A percentile compares a stretch with the other conserved stretches of the same genome.
These are phyloP conservation scores for Elymus sibiricus DNA, from an alignment of 176 grass and related monocot genomes.

Conservation along the genomic window DNA sequence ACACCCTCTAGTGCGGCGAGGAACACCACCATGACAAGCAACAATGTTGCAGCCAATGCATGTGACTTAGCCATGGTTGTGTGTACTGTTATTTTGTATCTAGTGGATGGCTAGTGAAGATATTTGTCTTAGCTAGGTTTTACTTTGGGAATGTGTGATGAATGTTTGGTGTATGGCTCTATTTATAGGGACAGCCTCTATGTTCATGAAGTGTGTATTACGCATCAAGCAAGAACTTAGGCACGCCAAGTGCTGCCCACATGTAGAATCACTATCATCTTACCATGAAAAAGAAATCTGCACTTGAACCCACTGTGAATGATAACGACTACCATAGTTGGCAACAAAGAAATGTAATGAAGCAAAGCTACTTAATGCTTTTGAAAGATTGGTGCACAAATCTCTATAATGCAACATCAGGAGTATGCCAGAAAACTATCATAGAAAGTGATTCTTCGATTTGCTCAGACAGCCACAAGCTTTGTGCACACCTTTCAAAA, in stretches of 20 bases:
- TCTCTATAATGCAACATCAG: background rate
- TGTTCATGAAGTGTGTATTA: no score
- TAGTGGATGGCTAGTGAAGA: background rate
- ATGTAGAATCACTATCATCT: background rate
- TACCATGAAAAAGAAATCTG: background rate
- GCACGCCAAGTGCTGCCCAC: background rate
- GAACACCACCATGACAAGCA: background rate
- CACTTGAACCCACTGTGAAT: background rate
- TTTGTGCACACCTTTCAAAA: background rate
- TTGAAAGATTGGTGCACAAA: no score
- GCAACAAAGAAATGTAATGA: no score
- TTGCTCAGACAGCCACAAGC: no score
- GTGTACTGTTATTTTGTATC: background rate
- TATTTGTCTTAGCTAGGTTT: background rate
- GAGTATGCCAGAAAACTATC: background rate
- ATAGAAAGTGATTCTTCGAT: no score
- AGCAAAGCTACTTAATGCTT: no score
- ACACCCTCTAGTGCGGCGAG: background rate
- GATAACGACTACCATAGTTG: no score
- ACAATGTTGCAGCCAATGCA: background rate
- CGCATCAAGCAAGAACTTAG: background rate
- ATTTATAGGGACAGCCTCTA: conserved; percentile 1
- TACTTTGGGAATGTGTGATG: background rate
- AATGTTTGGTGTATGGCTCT: background rate
- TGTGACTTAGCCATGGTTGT: conserved; percentile 11